Evolutionary conservation across 805 yeast species (phyloP).

Genomic region (Metschnikowia bowlesiae): DNA sequence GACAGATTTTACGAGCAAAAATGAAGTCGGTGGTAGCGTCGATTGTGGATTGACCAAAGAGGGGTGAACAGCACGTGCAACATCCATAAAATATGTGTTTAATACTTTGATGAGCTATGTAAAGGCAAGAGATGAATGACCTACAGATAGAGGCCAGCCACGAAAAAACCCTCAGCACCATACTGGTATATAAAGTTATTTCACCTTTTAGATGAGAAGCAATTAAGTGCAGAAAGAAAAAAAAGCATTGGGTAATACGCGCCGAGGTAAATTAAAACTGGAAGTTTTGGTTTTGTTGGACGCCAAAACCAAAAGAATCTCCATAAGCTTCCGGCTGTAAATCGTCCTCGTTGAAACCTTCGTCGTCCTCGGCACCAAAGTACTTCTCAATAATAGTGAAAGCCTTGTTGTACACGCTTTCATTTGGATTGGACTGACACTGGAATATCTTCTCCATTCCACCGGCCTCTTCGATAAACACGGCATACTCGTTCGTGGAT

Average conservation of each 20-base stretch:
- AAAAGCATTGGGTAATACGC: neutral
- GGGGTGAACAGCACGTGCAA: no score
- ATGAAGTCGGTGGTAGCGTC: no score
- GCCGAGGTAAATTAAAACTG: slow-evolving; percentile 18
- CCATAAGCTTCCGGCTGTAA: slow-evolving; percentile 75
- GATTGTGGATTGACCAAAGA: no score
- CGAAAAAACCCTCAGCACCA: neutral
- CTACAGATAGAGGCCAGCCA: neutral
- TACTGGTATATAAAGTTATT: neutral
- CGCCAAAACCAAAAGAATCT: slow-evolving; percentile 85
- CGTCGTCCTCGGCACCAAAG: slow-evolving; percentile 81
- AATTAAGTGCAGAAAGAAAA: neutral
- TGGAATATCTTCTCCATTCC: slow-evolving; percentile 95
- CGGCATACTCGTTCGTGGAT: slow-evolving; percentile 77
- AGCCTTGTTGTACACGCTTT: slow-evolving; percentile 88
- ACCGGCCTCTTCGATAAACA: slow-evolving; percentile 95
- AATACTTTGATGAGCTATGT: neutral
- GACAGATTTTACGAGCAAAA: no score
- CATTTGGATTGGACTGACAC: slow-evolving; percentile 88
- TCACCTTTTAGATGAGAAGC: neutral
- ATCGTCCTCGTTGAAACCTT: slow-evolving; percentile 58
- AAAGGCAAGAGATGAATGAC: neutral
- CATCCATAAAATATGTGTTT: neutral
- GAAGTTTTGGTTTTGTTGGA: slow-evolving; percentile 54
- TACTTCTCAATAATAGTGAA: slow-evolving; percentile 85